Evolutionary conservation across 352 stramenopile genomes (phyloP), one percentile per base, ranked within the genome.

Genomic region (Vaucheria bursata): DNA sequence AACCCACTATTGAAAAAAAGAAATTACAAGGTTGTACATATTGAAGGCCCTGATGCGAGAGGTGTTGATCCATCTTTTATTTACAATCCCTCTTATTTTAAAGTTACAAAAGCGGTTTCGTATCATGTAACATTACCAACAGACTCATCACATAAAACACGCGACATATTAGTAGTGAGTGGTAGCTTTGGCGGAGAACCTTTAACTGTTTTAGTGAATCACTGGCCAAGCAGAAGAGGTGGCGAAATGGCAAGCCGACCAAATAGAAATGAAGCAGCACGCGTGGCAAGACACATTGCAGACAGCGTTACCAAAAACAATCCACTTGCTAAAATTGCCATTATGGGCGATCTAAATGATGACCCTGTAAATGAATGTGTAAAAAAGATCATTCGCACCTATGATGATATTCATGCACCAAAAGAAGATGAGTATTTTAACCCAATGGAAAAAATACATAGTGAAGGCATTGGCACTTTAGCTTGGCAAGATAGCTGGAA

Each of bases 61-160:
- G 45, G 45, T 25, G 45, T 59, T 59, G 45, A 59, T 59, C 45
- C 45, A 18, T 59, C 45, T 59, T 59, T 59, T 59, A 59, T 59
- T 59, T 59, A 59, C 25, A 59, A 59, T 25, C 45, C 45, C 25
- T 18, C 45, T 59, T 59, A 59, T 59, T 59, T 59, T 59, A 59
- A 59, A 59, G 45, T 59, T 59, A 59, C 45, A 59, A 59, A 59
- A 59, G 18, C 45, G 25, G 45, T 59, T 59, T 59, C 45, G 45
- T 59, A 59, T 25, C 45, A 59, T 59, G 45, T 59, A 18, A 59
- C 45, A 18, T 25, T 59, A 59, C 12, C 25, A 59, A 59, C 45
- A 18, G 45, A 59, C 25, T 59, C 45, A 18, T 18, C 45, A 18
- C 25, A 59, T 25, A 59, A 59, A 59, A 59, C 45, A 18, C 45